Base-by-base conservation (phyloP, 2,329 filamentous ascomycete species). In the Arthrobotrys megalospora region DNA sequence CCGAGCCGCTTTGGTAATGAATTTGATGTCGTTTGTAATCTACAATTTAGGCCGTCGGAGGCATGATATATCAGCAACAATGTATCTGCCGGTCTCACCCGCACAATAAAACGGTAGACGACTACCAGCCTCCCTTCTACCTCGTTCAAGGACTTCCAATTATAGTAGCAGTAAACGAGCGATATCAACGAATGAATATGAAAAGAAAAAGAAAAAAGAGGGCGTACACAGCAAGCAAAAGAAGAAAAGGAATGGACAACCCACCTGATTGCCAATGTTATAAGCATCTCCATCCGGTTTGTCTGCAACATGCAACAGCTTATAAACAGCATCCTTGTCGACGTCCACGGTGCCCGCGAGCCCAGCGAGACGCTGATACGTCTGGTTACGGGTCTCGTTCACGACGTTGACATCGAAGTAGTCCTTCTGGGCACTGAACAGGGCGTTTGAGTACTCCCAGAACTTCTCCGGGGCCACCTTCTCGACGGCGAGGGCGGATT, bases 401-500 rank as follows among this genome's bases (percentile, higher is more conserved):
- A 96, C 93, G 47, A 97, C 90, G 76, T 87, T 91, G 79, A 91
- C 91, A 84, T 98, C 95, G 83, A 97, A 97, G 85, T 91, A 98
- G 10, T 90, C 89, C 60, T 87, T 87, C 83, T 97, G 93, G 80
- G 89, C 86, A 34, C 87, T 86, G 82, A 92, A 92, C 5, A 85
- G 79, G 28, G 79, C 80, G 36, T 79, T 47, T 47, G 87, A 87
- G 84, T 95, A 97, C 14, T 88, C 86, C 90, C 91, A 97, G 88
- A 96, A 98, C 80, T 90, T 90, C 16, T 87, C 86, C 0, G 92
- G 91, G 1, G 89, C 86, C 6, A 93, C 84, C 64, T 88, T 89
- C 81, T 95, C 88, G 0, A 97, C 93, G 1, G 94, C 95, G 36
- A 93, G 88, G 2, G 87, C 94, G 36, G 94, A 92, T 88, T 98